Percentiles rank a stretch among this genome's conserved stretches.
These are phyloP conservation scores for Trametes coccinea DNA, from an alignment of 768 basidiomycete species.

Conservation along the genomic window DNA sequence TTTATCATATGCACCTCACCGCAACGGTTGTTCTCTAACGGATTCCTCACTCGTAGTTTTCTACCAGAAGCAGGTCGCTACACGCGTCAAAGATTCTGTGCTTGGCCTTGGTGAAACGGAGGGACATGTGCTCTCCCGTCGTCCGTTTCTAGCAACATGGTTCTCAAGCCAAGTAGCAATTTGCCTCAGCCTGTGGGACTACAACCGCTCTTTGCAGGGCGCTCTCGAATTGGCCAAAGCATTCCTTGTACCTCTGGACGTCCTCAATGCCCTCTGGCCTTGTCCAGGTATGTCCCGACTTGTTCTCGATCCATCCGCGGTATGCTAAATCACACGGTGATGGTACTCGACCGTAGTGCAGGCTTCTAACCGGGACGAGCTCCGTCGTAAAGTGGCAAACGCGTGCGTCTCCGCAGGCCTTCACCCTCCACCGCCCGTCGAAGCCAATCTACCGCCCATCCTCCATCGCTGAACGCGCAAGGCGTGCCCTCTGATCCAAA, in stretches of 20 bases:
- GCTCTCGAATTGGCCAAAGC: slow-evolving; percentile 69
- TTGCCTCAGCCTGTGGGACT: slow-evolving; percentile 65
- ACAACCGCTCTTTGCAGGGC: slow-evolving; percentile 55
- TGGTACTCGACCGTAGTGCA: slow-evolving; percentile 21
- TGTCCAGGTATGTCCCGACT: slow-evolving; percentile 41
- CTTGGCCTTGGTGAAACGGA: slow-evolving; percentile 50
- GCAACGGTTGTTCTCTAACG: neutral
- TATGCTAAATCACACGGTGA: neutral
- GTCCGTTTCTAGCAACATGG: slow-evolving; percentile 74
- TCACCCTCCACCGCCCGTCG: slow-evolving; percentile 24
- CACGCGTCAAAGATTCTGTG: slow-evolving; percentile 56
- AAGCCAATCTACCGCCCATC: slow-evolving; percentile 25
- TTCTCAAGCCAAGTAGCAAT: slow-evolving; percentile 28
- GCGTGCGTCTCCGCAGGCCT: slow-evolving; percentile 29
- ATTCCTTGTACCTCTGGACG: slow-evolving; percentile 62
- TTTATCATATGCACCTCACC: neutral
- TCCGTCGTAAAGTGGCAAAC: slow-evolving; percentile 28
- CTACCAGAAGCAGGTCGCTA: slow-evolving; percentile 68
- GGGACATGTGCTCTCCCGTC: slow-evolving; percentile 59
- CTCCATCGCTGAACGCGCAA: slow-evolving; percentile 15
- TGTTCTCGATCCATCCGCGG: too few relatives aligned
- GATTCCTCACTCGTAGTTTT: slow-evolving; percentile 45
- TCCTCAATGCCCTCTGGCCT: slow-evolving; percentile 72
- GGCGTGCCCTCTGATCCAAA: neutral
- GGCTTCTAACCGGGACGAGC: slow-evolving; percentile 24